Percentiles rank a stretch among this genome's conserved stretches.
phyloP scores from a whole-genome alignment of 768 basidiomycete genomes.

The Panellus pusillus region DNA sequence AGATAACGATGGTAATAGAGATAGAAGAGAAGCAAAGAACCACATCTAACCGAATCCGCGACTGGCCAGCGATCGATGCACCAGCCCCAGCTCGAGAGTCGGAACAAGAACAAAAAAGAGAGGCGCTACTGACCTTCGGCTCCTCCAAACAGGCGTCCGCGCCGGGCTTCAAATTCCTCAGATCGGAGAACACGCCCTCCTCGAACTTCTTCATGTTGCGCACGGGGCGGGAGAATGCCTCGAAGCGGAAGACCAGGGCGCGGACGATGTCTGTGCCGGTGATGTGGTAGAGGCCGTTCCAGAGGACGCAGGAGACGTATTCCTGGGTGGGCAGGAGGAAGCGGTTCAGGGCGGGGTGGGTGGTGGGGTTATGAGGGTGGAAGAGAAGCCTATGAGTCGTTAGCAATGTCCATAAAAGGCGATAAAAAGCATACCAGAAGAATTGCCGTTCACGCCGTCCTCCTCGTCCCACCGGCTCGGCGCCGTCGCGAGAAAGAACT shows the following conservation, averaged over 20 bases:
- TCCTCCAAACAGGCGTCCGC: conserved; percentile 91
- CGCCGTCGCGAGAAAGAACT: conserved; percentile 86
- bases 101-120: too few relatives aligned
- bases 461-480: conserved; percentile 67
- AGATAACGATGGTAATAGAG: too few relatives aligned
- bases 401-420: too few relatives aligned
- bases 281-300: conserved; percentile 91
- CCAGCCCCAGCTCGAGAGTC: too few relatives aligned
- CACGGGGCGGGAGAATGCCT: conserved; percentile 89
- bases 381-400: neutral
- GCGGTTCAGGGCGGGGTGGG: conserved; percentile 77
- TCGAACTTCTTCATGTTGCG: conserved; percentile 96
- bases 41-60: too few relatives aligned
- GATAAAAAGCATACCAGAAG: neutral
- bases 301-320: conserved; percentile 87
- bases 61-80: too few relatives aligned
- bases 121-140: conserved; percentile 69
- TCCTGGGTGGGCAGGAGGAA: conserved; percentile 88
- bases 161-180: conserved; percentile 92
- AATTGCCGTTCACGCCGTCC: neutral
- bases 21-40: too few relatives aligned
- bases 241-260: conserved; percentile 91
- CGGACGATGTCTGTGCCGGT: conserved; percentile 97
- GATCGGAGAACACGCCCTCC: conserved; percentile 92
- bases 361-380: conserved; percentile 1